Evolutionary conservation across 768 basidiomycete genomes (phyloP), one percentile per base, ranked within the genome.

Genomic region (Lentinula sp.): DNA sequence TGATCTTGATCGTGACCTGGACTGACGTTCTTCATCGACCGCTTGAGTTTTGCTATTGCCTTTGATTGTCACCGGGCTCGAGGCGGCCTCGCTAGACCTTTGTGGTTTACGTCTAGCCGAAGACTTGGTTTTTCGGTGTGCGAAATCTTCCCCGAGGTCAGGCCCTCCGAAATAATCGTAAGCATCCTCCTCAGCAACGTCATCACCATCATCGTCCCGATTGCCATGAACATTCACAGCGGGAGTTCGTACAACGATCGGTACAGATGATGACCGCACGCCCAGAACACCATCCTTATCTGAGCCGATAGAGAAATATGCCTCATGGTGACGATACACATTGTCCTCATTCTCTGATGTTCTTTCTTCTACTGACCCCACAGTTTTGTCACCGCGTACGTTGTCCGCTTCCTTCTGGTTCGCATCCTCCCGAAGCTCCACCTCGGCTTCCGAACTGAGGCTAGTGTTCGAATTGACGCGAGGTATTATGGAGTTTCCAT

Each of bases 131-230:
- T 70, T 66, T 54, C 70, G 65, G 51, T 67, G 64, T 66, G 71
- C 67, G 60, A 76, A 81, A 62, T 81, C 83, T 57, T 81, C 81
- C 2, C 81, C 82, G 13, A 85, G 73, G 67, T 85, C 83, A 8
- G 85, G 79, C 1, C 81, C 84, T 9, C 73, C 80, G 65, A 86
- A 86, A 70, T 84, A 84, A 66, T 87, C 84, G 64, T 81, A 83
- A 15, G 81, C 81, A 63, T 77, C 76, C 42, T 71, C 70, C 33
- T 72, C 71, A 1, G 66, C 69, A 8, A 61, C 60, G 39, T 53
- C 81, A 63, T 76, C 76, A 43, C 70, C 70, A 23, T 71, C 71
- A 1, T 65, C 68, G 45, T 53, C 48, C 35, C 63, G 51, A 33
- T 16, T 18, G 7, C 49, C 61, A 42, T 32, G 49, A 20, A 8